Evolutionary conservation across 2,329 filamentous ascomycete genomes (phyloP).

Genomic region (Talaromyces rugulosus): DNA sequence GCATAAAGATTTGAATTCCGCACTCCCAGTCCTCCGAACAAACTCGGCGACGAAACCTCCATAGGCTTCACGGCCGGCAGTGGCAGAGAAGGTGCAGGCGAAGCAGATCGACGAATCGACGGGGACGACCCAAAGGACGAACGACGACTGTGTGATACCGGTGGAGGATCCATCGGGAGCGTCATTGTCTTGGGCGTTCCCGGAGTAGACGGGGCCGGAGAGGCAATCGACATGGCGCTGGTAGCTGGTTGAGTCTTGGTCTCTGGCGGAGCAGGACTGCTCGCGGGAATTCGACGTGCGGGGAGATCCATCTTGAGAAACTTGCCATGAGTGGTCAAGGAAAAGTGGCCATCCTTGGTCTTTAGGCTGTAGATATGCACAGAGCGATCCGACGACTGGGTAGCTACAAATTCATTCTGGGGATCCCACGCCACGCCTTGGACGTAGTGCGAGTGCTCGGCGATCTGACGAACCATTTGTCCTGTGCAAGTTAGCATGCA

Average conservation of each 20-base stretch:
- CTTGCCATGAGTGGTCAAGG: constrained; percentile 71
- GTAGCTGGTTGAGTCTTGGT: constrained; percentile 28
- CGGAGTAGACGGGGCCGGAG: constrained; percentile 83
- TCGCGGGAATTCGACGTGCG: constrained; percentile 80
- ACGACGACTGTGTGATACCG: constrained; percentile 85
- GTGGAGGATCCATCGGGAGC: constrained; percentile 93
- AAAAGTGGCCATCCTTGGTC: constrained; percentile 94
- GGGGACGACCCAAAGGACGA: constrained; percentile 82
- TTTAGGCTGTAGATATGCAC: constrained; percentile 96
- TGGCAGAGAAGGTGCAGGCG: constrained; percentile 88
- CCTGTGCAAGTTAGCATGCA: constrained; percentile 32
- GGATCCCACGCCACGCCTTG: constrained; percentile 99
- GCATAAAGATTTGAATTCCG: constrained; percentile 89
- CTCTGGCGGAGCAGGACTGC: constrained; percentile 87
- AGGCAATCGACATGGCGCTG: constrained; percentile 55
- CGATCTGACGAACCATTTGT: constrained; percentile 80
- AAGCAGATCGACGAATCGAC: constrained; percentile 79
- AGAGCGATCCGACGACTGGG: constrained; percentile 94
- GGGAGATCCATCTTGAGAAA: constrained; percentile 93
- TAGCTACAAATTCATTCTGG: constrained; percentile 94
- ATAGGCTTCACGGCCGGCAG: constrained; percentile 93
- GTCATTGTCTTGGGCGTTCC: constrained; percentile 87
- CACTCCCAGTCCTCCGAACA: constrained; percentile 60
- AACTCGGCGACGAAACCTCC: constrained; percentile 75
- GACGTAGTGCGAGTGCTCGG: constrained; percentile 96